Evolutionary conservation across 2,329 filamentous ascomycete genomes (phyloP).

Genomic region (Cercospora sesami): DNA sequence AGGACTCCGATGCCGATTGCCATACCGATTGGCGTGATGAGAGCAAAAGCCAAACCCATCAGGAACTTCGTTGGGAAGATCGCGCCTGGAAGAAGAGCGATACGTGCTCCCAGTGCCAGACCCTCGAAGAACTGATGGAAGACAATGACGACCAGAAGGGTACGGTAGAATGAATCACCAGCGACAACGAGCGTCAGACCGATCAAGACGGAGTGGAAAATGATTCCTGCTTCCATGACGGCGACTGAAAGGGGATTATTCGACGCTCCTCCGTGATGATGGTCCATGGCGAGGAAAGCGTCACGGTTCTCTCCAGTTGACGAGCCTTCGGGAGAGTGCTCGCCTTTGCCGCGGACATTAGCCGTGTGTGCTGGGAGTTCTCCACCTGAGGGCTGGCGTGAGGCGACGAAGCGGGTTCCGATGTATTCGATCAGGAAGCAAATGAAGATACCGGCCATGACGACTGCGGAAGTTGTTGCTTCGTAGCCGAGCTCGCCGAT

Average conservation of each 20-base stretch:
- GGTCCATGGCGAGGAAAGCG: slow-evolving; percentile 51
- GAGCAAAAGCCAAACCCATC: slow-evolving; percentile 64
- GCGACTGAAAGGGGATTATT: slow-evolving; percentile 55
- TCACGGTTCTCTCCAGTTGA: slow-evolving; percentile 10
- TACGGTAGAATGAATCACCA: slow-evolving; percentile 62
- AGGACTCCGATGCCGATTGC: slow-evolving; percentile 74
- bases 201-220: slow-evolving; percentile 45
- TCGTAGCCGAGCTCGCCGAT: slow-evolving; percentile 67
- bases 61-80: slow-evolving; percentile 53
- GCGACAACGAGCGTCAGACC: slow-evolving; percentile 69
- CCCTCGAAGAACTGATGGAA: slow-evolving; percentile 96
- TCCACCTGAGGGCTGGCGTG: slow-evolving; percentile 8
- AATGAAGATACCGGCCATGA: slow-evolving; percentile 72
- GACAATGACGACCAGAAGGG: slow-evolving; percentile 64
- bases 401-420: slow-evolving; percentile 35
- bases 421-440: slow-evolving; percentile 71
- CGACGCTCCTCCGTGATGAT: slow-evolving; percentile 19
- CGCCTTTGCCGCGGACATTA: slow-evolving; percentile 11
- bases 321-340: slow-evolving; percentile 6
- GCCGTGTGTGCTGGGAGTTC: slow-evolving; percentile 29
- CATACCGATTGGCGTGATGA: slow-evolving; percentile 77
- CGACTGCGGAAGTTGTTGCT: slow-evolving; percentile 66
- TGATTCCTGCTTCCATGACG: slow-evolving; percentile 76
- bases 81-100: slow-evolving; percentile 64
- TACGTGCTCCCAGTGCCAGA: slow-evolving; percentile 79